Conservation (phyloP, 2,329 filamentous ascomycete genomes). For the Penicillium concentricum region DNA sequence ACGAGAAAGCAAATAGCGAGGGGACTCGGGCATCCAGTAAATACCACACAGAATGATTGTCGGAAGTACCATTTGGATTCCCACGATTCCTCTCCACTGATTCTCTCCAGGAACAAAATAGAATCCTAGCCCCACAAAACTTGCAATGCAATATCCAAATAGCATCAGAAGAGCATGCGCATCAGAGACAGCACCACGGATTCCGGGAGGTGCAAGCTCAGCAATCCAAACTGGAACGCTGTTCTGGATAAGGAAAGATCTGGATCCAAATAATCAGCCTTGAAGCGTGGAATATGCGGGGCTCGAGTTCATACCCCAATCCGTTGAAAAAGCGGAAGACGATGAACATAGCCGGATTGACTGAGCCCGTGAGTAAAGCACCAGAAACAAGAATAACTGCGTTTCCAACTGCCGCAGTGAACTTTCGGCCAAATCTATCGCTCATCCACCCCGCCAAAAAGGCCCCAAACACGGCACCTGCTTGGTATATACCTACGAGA, state of each 20-base stretch:
- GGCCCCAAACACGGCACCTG: not conserved
- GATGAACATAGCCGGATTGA: not conserved
- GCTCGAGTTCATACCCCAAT: not conserved
- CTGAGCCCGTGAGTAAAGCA: not conserved
- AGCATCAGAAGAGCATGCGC: not conserved
- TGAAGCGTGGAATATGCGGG: not conserved
- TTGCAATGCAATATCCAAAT: no score
- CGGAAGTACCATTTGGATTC: no score
- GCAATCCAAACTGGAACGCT: not conserved
- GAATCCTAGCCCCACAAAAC: no score
- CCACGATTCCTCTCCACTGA: no score
- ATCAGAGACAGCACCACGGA: not conserved
- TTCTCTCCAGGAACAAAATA: no score
- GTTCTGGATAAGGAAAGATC: not conserved
- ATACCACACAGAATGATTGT: no score
- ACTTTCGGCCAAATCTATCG: not conserved
- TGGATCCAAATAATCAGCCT: not conserved
- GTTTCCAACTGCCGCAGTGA: not conserved
- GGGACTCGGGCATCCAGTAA: no score
- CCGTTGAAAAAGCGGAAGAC: not conserved
- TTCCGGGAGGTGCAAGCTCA: not conserved
- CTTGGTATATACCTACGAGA: not conserved
- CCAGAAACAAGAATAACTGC: not conserved
- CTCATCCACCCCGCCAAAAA: not conserved
- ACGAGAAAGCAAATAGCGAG: no score